Conservation (phyloP, 768 basidiomycete species). For the Leccinum boreale region DNA sequence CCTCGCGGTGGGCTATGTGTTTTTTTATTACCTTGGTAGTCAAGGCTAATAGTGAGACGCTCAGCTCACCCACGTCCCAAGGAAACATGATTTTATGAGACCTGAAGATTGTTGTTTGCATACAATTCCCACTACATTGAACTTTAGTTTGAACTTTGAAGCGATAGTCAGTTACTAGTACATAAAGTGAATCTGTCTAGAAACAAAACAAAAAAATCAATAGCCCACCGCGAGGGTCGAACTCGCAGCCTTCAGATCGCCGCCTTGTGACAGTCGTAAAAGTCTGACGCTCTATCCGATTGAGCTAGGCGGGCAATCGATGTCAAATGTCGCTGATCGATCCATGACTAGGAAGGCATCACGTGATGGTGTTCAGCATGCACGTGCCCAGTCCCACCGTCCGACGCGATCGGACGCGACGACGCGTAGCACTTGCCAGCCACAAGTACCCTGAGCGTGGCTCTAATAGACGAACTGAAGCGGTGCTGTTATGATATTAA, state of each 20-base stretch:
- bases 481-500: slow-evolving; percentile 32
- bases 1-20: slow-evolving; percentile 57
- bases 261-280: slow-evolving; percentile 43
- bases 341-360: slow-evolving; percentile 20
- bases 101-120: too few relatives aligned
- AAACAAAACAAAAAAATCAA: background rate
- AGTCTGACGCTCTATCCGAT: slow-evolving; percentile 69
- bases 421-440: slow-evolving; percentile 1
- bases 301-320: slow-evolving; percentile 57
- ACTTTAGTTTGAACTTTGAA: too few relatives aligned
- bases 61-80: too few relatives aligned
- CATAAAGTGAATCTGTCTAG: background rate
- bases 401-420: too few relatives aligned
- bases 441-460: too few relatives aligned
- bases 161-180: too few relatives aligned
- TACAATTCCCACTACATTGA: too few relatives aligned
- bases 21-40: background rate
- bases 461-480: background rate
- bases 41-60: too few relatives aligned
- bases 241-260: slow-evolving; percentile 83
- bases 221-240: slow-evolving; percentile 85
- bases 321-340: slow-evolving; percentile 21
- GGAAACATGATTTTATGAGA: too few relatives aligned
- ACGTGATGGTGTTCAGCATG: slow-evolving; percentile 16
- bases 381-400: slow-evolving; percentile 10